Evolutionary conservation across 1,284 basidiomycete genomes (phyloP).

Genomic region (Acaromyces ingoldii): DNA sequence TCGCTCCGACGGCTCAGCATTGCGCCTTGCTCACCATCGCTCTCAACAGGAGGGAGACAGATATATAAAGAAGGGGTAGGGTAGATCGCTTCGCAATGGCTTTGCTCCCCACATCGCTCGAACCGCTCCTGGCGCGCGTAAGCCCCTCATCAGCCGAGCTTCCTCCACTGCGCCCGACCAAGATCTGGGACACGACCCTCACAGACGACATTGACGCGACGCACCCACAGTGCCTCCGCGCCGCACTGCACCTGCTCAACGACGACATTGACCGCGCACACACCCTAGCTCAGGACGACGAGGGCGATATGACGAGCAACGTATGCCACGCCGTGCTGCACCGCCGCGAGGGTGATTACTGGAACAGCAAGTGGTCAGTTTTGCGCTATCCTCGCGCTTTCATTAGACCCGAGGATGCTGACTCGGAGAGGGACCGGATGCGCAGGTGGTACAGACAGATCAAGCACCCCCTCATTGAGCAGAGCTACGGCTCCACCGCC

Average conservation of each 20-base stretch:
- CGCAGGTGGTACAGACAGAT: conserved; percentile 31
- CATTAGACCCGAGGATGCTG: too few species aligned
- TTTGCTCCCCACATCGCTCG: too few species aligned
- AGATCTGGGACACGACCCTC: conserved; percentile 12
- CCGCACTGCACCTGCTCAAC: conserved; percentile 28
- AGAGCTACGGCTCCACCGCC: conserved; percentile 8
- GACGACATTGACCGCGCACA: conserved; percentile 30
- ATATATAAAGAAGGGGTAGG: too few species aligned
- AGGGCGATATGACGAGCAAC: conserved; percentile 17
- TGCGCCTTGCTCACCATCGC: too few species aligned
- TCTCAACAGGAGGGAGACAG: too few species aligned
- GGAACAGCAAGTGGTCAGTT: conserved; percentile 39
- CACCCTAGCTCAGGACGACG: conserved; percentile 25
- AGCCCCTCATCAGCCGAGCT: too few species aligned
- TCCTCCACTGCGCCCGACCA: conserved; percentile 17
- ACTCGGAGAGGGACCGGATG: too few species aligned
- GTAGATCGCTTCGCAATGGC: too few species aligned
- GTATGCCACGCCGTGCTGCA: conserved; percentile 32
- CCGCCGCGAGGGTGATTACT: conserved; percentile 29
- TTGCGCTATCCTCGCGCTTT: too few species aligned
- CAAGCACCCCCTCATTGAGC: conserved; percentile 12
- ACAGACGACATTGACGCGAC: conserved; percentile 10
- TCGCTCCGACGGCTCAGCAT: too few species aligned
- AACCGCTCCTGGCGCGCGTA: too few species aligned
- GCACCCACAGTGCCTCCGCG: conserved; percentile 9